Base-by-base conservation (phyloP, 768 basidiomycete genomes). In the Plicaturopsis crispa region DNA sequence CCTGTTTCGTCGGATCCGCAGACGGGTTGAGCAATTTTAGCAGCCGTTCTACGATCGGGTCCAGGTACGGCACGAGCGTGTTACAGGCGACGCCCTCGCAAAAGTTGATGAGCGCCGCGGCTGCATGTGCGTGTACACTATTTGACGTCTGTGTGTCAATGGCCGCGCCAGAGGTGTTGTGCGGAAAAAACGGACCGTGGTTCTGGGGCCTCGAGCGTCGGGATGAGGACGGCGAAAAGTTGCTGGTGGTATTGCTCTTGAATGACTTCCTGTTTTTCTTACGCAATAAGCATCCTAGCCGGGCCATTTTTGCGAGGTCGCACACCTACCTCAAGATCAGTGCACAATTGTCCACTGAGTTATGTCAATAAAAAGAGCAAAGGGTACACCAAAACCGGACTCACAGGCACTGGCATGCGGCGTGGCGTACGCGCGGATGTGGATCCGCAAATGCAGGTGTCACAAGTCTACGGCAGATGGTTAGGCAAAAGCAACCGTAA, bases 361-460 rank as follows among this genome's bases (percentile, higher is more conserved):
- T 6, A 14, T 16, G 44, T 20, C 47, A 41, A 33, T 32, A 32
- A 17, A 42, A 24, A 43, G 33, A 35, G 20, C 17, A 34, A 36
- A 39, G 8, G 4, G 28, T 19, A 39, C 8, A 28, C 2, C 31
- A 18, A 44, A 36, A 23, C 36, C 20, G 6, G 20, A 67, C 69
- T 48, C 68, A 90, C 87, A 89, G 67, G 69, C 87, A 89, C 62
- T 92, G 89, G 60, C 87, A 87, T 31, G 89, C 86, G 2, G 87
- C 88, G 43, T 69, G 60, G 44, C 84, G 50, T 48, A 89, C 79
- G 5, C 78, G 66, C 3, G 89, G 88, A 61, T 92, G 82, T 1
- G 76, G 54, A 54, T 94, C 89, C 20, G 66, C 63, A 52, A 90
- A 88, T 70, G 83, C 77, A 0, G 85, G 86, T 0, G 73, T 70